phyloP scores from a whole-genome alignment of 2,329 filamentous ascomycete genomes.

The Alternaria panax region DNA sequence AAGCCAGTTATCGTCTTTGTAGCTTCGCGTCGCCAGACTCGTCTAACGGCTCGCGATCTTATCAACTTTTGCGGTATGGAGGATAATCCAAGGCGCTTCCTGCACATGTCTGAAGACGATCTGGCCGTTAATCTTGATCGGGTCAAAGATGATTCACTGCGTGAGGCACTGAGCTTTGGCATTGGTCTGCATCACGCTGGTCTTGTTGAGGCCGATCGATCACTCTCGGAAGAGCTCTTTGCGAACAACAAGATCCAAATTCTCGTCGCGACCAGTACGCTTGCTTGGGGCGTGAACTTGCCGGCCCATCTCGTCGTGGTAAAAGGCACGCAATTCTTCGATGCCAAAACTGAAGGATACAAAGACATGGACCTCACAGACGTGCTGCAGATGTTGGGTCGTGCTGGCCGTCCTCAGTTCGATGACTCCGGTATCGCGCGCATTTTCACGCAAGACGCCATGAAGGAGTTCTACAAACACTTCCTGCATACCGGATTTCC shows the following conservation, averaged over 20 bases:
- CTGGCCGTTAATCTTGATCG: conserved; percentile 84
- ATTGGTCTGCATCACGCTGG: conserved; percentile 98
- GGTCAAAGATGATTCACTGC: conserved; percentile 91
- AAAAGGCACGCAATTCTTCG: conserved; percentile 97
- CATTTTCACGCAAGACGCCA: conserved; percentile 96
- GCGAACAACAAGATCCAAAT: conserved; percentile 98
- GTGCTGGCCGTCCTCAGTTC: conserved; percentile 94
- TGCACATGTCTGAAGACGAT: conserved; percentile 94
- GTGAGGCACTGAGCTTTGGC: conserved; percentile 94
- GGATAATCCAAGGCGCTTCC: conserved; percentile 91
- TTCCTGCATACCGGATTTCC: conserved; percentile 98
- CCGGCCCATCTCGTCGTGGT: conserved; percentile 97
- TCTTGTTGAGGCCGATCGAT: conserved; percentile 91
- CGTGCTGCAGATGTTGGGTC: conserved; percentile 95
- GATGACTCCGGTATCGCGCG: conserved; percentile 94
- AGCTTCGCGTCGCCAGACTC: conserved; percentile 91
- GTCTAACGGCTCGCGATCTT: conserved; percentile 91
- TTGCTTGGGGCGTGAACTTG: conserved; percentile 98
- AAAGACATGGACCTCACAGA: conserved; percentile 99
- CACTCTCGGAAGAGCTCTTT: conserved; percentile 92
- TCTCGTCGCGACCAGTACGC: conserved; percentile 90
- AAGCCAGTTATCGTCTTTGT: conserved; percentile 99
- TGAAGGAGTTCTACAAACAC: conserved; percentile 99
- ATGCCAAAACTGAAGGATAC: conserved; percentile 96
- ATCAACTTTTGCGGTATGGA: conserved; percentile 99